Conservation (phyloP, 164 flowering plant genomes). For the Berberis vulgaris region DNA sequence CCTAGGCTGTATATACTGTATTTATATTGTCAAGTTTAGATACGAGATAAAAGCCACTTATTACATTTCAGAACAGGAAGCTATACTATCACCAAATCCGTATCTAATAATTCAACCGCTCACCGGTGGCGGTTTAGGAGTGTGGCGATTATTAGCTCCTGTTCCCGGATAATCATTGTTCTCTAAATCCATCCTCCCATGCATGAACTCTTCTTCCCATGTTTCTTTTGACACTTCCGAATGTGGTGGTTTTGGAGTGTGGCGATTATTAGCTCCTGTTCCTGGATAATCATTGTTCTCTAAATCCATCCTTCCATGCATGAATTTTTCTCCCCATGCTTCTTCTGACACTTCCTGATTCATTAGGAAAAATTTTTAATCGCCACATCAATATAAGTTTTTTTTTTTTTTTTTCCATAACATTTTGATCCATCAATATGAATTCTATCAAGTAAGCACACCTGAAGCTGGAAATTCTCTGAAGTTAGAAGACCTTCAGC, state of each 20-base stretch:
- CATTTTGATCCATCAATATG: too few species aligned
- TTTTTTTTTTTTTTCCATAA: not conserved
- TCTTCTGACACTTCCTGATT: conserved; percentile 13
- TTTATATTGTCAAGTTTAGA: too few species aligned
- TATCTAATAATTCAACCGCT: too few species aligned
- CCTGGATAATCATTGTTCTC: conserved; percentile 20
- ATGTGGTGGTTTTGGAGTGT: conserved; percentile 17
- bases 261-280: conserved; percentile 16
- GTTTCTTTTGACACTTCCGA: not conserved
- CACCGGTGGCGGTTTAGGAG: conserved; percentile 3
- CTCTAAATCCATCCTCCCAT: conserved; percentile 13
- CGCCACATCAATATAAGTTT: not conserved
- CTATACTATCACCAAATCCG: too few species aligned
- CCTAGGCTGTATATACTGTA: too few species aligned
- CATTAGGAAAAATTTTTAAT: not conserved
- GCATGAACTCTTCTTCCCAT: conserved; percentile 6
- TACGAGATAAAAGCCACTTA: too few species aligned
- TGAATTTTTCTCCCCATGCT: conserved; percentile 4
- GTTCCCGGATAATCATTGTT: conserved; percentile 20
- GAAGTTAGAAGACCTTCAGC: too few species aligned
- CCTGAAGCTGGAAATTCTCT: not conserved
- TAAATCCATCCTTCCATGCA: conserved; percentile 12
- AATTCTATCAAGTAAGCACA: not conserved
- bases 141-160: conserved; percentile 18
- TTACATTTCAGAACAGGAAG: too few species aligned